phyloP scores from a whole-genome alignment of 2,329 filamentous ascomycete species.

The Beauveria pseudobassiana region DNA sequence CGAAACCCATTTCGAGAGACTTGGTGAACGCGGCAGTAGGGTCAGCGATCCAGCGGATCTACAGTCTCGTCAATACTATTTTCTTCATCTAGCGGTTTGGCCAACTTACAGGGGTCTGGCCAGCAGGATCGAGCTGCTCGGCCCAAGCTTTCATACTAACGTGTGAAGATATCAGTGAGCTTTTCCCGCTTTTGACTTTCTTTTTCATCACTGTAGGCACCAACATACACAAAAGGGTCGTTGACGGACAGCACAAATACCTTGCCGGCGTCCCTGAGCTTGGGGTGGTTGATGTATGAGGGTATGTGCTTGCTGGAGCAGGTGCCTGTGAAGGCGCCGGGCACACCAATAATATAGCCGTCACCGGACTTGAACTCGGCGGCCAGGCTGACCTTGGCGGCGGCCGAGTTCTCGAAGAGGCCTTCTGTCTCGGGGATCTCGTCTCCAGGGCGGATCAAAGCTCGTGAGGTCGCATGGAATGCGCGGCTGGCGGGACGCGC shows the following conservation, averaged over 20 bases:
- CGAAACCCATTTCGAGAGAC: conserved; percentile 75
- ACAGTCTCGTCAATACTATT: neutral
- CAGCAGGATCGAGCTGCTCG: conserved; percentile 65
- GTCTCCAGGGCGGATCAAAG: conserved; percentile 70
- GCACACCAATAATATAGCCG: conserved; percentile 78
- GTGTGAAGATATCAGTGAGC: neutral
- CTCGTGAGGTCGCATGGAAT: conserved; percentile 59
- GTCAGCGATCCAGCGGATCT: conserved; percentile 88
- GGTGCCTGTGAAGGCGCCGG: conserved; percentile 62
- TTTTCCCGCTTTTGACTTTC: neutral
- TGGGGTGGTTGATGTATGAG: conserved; percentile 73
- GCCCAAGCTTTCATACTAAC: conserved; percentile 84
- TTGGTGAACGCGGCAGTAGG: conserved; percentile 73
- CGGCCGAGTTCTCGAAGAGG: conserved; percentile 77
- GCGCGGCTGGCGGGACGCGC: conserved; percentile 25
- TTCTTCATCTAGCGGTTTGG: no score
- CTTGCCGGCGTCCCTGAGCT: conserved; percentile 70
- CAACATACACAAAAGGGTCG: conserved; percentile 81
- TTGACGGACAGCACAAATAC: conserved; percentile 92
- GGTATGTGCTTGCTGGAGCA: conserved; percentile 67
- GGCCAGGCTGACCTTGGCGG: conserved; percentile 82
- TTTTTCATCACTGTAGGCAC: neutral
- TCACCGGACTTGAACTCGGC: conserved; percentile 64
- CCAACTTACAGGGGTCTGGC: conserved; percentile 64
- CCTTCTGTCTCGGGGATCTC: conserved; percentile 68